phyloP scores from a whole-genome alignment of 73 alveolate species.

The Paramecium sonneborni region DNA sequence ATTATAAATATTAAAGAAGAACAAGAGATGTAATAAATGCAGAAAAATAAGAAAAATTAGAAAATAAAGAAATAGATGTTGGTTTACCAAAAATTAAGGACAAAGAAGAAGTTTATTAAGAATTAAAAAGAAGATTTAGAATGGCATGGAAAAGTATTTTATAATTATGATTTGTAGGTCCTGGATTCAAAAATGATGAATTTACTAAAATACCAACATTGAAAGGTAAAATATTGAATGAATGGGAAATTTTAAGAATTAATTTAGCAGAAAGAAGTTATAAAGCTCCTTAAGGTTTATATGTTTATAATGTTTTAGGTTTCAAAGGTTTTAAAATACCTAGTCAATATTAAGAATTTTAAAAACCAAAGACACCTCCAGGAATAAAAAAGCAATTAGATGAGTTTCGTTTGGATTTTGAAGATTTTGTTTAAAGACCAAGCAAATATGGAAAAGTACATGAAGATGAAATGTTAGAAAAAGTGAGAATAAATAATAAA shows the following conservation, averaged over 20 bases:
- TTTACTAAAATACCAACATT: slow-evolving; percentile 51
- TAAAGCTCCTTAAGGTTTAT: slow-evolving; percentile 25
- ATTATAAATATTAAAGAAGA: slow-evolving; percentile 20
- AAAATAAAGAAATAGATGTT: slow-evolving; percentile 40
- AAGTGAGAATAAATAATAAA: slow-evolving; percentile 46
- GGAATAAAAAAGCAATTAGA: neutral
- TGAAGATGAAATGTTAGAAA: slow-evolving; percentile 51
- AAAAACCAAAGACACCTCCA: slow-evolving; percentile 46
- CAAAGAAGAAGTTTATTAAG: slow-evolving; percentile 44
- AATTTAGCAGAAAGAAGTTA: slow-evolving; percentile 56
- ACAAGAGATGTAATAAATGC: slow-evolving; percentile 38
- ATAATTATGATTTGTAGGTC: neutral
- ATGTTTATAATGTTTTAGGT: neutral
- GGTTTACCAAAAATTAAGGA: slow-evolving; percentile 43
- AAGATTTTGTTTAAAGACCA: slow-evolving; percentile 44
- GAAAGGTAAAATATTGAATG: slow-evolving; percentile 41
- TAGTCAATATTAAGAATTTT: slow-evolving; percentile 24
- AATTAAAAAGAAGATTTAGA: slow-evolving; percentile 39
- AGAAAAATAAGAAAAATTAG: slow-evolving; percentile 44
- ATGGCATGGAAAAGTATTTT: slow-evolving; percentile 54
- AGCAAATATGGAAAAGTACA: slow-evolving; percentile 47
- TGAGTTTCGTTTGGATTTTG: neutral
- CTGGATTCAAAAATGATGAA: slow-evolving; percentile 57
- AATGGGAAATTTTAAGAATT: slow-evolving; percentile 52
- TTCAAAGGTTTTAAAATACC: slow-evolving; percentile 56